A percentile compares a stretch with the other conserved stretches of the same genome.
Conservation (phyloP, 164 flowering plant species). For the Magnolia officinalis region DNA sequence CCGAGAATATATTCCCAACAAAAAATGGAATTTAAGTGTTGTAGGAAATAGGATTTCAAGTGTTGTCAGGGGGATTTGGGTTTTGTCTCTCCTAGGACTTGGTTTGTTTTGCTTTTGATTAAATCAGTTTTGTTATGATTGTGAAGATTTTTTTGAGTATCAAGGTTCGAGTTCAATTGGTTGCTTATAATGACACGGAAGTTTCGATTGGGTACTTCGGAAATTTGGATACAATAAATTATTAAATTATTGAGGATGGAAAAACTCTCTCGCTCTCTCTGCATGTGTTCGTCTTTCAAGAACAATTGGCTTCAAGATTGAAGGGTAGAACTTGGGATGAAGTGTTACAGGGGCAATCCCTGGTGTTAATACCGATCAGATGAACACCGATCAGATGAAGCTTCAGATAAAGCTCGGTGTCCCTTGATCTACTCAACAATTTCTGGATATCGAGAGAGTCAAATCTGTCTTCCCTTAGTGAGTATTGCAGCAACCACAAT, state of each 20-base stretch:
- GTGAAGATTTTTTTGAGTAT: background rate
- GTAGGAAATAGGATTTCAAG: background rate
- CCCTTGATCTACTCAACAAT: conserved; percentile 63
- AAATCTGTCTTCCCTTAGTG: conserved; percentile 92
- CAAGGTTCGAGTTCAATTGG: background rate
- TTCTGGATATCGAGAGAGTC: conserved; percentile 69
- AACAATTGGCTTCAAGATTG: background rate
- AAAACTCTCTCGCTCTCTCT: too few species aligned
- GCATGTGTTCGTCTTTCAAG: background rate
- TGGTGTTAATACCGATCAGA: conserved; percentile 75
- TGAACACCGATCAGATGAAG: conserved; percentile 94
- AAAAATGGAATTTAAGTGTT: too few species aligned
- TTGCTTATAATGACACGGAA: background rate
- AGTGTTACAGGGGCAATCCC: conserved; percentile 77
- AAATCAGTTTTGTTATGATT: background rate
- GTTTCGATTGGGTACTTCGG: background rate
- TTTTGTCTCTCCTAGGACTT: background rate
- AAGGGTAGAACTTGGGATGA: too few species aligned
- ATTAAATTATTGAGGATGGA: background rate
- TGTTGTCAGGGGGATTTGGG: background rate
- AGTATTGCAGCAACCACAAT: conserved; percentile 25
- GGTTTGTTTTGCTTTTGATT: conserved; percentile 1
- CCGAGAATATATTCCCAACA: too few species aligned
- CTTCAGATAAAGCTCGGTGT: conserved; percentile 85
- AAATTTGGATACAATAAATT: background rate